These are phyloP conservation scores for Chaetomium strumarium DNA, from an alignment of 2,329 filamentous ascomycete species.

Conservation along the genomic window DNA sequence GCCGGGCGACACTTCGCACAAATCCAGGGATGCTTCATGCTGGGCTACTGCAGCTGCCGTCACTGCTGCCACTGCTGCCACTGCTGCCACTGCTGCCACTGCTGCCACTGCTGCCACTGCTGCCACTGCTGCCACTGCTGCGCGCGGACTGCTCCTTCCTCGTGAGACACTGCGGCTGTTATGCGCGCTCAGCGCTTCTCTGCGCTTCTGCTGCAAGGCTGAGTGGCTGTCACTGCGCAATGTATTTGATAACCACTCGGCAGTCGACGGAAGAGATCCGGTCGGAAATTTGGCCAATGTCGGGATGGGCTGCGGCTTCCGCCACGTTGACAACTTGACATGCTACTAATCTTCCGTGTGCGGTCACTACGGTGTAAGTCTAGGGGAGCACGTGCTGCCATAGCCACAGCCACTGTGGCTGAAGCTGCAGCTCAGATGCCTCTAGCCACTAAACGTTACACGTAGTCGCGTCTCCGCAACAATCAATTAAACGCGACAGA, in stretches of 20 bases:
- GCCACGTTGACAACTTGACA: too few species aligned
- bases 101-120: too few species aligned
- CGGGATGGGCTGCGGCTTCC: neutral
- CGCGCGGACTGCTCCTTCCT: neutral
- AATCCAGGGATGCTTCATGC: neutral
- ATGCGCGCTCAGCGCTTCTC: neutral
- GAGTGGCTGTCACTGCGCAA: neutral
- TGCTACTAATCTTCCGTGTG: too few species aligned
- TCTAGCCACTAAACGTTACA: neutral
- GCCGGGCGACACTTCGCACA: neutral
- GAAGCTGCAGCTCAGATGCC: neutral
- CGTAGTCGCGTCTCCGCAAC: too few species aligned
- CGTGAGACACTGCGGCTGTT: neutral
- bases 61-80: too few species aligned
- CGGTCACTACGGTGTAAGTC: too few species aligned
- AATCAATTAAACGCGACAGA: too few species aligned
- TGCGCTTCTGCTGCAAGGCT: slow-evolving; percentile 1
- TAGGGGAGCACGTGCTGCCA: too few species aligned
- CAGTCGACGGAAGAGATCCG: neutral
- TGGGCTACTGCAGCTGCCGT: neutral
- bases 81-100: too few species aligned
- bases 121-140: too few species aligned
- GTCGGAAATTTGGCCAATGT: neutral
- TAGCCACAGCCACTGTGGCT: neutral
- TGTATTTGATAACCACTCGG: neutral